Evolutionary conservation across 2,329 filamentous ascomycete species (phyloP), one percentile per base, ranked within the genome.

Genomic region (Talaromyces marneffei): DNA sequence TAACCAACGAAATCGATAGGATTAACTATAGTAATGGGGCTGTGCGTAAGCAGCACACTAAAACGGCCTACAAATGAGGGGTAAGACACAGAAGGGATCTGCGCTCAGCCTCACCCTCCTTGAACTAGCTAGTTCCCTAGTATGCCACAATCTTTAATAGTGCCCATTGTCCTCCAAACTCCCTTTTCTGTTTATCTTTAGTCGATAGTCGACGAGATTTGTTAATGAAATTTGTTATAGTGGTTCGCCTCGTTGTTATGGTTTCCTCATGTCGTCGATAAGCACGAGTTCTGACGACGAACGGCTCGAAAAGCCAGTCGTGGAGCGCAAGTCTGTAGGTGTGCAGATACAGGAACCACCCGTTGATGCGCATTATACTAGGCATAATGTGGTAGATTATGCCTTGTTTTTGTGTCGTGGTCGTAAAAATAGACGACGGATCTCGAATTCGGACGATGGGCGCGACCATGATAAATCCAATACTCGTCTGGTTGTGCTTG

Each of bases 381-480:
- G 29, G 7, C 27, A 35, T 18, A 53, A 59, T n/a, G 35, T 52
- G 8, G n/a, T 54, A 56, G 37, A 69, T 64, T 57, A 60, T 53
- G 25, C 58, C 7, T 10, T 69, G 62, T 62, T 67, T 62, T 64
- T 57, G 66, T 60, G 62, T 58, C 59, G 65, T 65, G 62, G 59
- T 33, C 25, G 65, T 59, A 18, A 46, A 68, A 6, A 52, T 57
- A 54, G n/a, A 25, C 25, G 18, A 53, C 33, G 25, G 33, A 40
- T 8, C 31, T 18, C 35, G 3, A 55, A 54, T 39, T 3, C 14
- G 12, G 3, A 35, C 23, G 8, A 37, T n/a, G 12, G 20, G 1
- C 7, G 8, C 7, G 10, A 25, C 12, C n/a, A n/a, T 16, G 5
- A n/a, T n/a, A 16, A 40, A 16, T 25, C 7, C 12, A 10, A 35